A percentile compares a stretch with the other conserved stretches of the same genome.
These are phyloP conservation scores for Craspedostauros australis DNA, from an alignment of 108 stramenopile species.

Conservation along the genomic window DNA sequence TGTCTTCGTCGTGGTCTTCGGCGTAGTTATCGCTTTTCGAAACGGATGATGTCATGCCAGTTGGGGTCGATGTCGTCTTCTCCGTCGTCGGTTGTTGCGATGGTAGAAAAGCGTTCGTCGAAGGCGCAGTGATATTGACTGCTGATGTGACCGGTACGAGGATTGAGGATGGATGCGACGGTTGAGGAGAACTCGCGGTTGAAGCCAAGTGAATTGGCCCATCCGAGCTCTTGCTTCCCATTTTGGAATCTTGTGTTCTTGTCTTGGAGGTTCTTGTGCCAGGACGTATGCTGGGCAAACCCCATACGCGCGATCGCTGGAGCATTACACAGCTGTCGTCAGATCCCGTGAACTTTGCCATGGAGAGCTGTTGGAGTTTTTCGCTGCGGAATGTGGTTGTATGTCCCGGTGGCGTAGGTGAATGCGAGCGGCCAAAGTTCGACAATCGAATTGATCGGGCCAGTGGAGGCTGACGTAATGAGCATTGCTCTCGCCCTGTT, in stretches of 20 bases:
- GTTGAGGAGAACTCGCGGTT: too few species aligned
- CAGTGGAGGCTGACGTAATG: constrained; percentile 26
- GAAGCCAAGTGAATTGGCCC: too few species aligned
- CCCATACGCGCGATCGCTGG: constrained; percentile 27
- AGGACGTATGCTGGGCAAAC: constrained; percentile 29
- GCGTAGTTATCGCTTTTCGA: too few species aligned
- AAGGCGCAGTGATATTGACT: too few species aligned
- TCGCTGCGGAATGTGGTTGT: constrained; percentile 24
- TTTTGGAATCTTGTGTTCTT: constrained; percentile 27
- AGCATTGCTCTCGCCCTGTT: constrained; percentile 31
- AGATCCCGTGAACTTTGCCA: constrained; percentile 12
- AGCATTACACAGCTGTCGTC: constrained; percentile 2
- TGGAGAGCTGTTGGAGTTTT: neutral
- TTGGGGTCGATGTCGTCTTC: too few species aligned
- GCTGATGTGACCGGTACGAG: too few species aligned
- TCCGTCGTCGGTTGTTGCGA: too few species aligned
- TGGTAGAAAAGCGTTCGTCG: too few species aligned
- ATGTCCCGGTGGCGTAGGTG: constrained; percentile 22
- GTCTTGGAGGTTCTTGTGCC: constrained; percentile 19
- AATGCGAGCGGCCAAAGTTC: constrained; percentile 45
- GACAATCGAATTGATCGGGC: constrained; percentile 8
- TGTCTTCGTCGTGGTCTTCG: too few species aligned
- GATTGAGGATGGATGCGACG: too few species aligned
- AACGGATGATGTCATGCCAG: too few species aligned
- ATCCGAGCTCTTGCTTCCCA: too few species aligned